Base-by-base conservation (phyloP, 306 rosid genomes). In the Corylus americana region DNA sequence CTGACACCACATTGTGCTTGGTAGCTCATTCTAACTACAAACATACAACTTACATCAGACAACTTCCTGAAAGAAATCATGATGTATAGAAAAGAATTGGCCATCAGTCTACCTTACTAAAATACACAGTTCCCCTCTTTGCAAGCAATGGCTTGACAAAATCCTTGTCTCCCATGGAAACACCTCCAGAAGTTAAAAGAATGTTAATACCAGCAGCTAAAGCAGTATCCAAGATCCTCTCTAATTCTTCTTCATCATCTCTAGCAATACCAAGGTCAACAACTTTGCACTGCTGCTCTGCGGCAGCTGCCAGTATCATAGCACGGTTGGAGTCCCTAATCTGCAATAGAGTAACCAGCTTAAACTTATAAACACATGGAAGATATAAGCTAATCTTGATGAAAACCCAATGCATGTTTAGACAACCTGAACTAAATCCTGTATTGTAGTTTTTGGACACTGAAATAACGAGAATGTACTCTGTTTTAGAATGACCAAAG, bases 101-200 rank as follows among this genome's bases (percentile, higher is more conserved):
- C 67, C n/a, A 82, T 75, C 54, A 3, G 37, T 74, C 57, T 49
- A 91, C 98, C 97, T 87, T 90, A 61, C 74, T 85, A 59, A 92
- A 94, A 86, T 92, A 86, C 58, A 91, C 79, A 55, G 85, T 87
- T 73, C 98, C 98, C 80, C 87, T 88, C 84, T 85, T 90, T 68
- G 80, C 86, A 61, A 94, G 94, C 89, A 91, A 85, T 42, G 97
- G 94, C 87, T 88, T 92, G 76, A 92, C 89, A 83, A 86, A 94
- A 86, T 94, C 98, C 90, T 73, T 94, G 90, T 94, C 97, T 84
- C 97, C 98, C 98, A 92, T 92, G 45, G 98, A 92, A 86, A 94
- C 97, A 75, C 98, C 98, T 70, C 98, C 98, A 78, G 98, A 92
- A 87, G 97, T 90, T 63, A 94, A 79, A 83, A 94, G 97, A 88